Base-by-base conservation (phyloP, 441 rosid genomes). In the Daphne laureola region DNA sequence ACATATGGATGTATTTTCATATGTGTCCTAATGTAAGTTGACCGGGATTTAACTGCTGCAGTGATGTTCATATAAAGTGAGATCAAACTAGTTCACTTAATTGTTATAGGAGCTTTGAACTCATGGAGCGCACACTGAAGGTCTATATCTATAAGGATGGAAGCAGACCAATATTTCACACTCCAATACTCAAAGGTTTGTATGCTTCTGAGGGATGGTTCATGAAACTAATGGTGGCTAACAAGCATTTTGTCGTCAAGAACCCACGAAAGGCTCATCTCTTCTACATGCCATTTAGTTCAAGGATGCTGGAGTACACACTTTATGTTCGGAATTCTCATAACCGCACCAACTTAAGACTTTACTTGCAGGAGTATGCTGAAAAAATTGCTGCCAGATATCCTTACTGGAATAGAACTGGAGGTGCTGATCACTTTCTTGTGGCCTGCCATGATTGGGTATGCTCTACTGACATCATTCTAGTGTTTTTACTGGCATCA, bases 401-500 rank as follows among this genome's bases (percentile, higher is more conserved):
- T 68, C 92, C 81, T 43, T 81, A 65, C 72, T 84, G 71, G 62
- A 84, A 81, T 44, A 70, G 92, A 61, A 84, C 92, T 1, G 84
- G 66, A 51, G 92, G 92, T 49, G 77, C 87, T 1, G 87, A 84
- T 65, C 91, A 84, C 63, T 84, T 84, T 55, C 80, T 84, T 57
- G 92, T 78, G 11, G 88, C 86, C 48, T 84, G 92, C 75, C 92
- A 84, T 66, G 92, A 84, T 67, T 84, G 92, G 92, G 88, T 84
- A 81, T 42, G 67, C 44, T 38, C 43, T 71, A 38, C 55, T n/a
- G 65, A 25, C 35, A 51, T 51, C 62, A 43, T 42, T 43, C 35
- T 45, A 0, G 16, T 62, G 35, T 47, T 35, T 17, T 42, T 14
- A 46, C 26, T 53, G 5, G 12, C 45, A 43, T 53, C 44, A 3